Conservation (phyloP, 1,139 yeast genomes). For the Lodderomyces margitis region DNA sequence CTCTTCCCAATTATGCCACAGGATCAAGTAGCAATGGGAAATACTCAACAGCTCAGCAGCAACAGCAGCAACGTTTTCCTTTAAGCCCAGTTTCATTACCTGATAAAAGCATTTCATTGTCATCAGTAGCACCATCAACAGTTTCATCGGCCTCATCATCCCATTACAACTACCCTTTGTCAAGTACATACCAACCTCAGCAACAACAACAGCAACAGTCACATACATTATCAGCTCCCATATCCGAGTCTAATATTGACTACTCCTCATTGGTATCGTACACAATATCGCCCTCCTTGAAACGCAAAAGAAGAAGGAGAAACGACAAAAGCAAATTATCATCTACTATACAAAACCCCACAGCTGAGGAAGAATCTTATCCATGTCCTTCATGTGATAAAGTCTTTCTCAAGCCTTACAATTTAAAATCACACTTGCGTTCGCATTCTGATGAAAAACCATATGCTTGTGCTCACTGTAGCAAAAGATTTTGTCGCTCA, state of each 20-base stretch:
- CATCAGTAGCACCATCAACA: constrained; percentile 3
- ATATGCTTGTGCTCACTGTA: constrained; percentile 47
- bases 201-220: constrained; percentile 5
- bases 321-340: constrained; percentile 1
- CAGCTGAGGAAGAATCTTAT: constrained; percentile 19
- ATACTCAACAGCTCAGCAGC: constrained; percentile 5
- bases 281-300: constrained; percentile 37
- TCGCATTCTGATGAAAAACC: constrained; percentile 60
- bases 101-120: constrained; percentile 7
- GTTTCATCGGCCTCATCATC: constrained; percentile 5
- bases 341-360: not conserved
- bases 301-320: constrained; percentile 29
- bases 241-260: constrained; percentile 23
- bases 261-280: constrained; percentile 38
- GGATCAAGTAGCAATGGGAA: not conserved
- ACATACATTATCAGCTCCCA: constrained; percentile 2
- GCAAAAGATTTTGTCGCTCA: constrained; percentile 52
- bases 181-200: not conserved
- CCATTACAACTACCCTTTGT: not conserved
- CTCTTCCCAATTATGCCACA: not conserved
- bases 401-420: constrained; percentile 53
- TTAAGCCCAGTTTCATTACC: constrained; percentile 16
- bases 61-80: constrained; percentile 14
- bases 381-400: constrained; percentile 50
- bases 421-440: constrained; percentile 54